Evolutionary conservation across 768 basidiomycete species (phyloP).

Genomic region (Aureoboletus auriporus): DNA sequence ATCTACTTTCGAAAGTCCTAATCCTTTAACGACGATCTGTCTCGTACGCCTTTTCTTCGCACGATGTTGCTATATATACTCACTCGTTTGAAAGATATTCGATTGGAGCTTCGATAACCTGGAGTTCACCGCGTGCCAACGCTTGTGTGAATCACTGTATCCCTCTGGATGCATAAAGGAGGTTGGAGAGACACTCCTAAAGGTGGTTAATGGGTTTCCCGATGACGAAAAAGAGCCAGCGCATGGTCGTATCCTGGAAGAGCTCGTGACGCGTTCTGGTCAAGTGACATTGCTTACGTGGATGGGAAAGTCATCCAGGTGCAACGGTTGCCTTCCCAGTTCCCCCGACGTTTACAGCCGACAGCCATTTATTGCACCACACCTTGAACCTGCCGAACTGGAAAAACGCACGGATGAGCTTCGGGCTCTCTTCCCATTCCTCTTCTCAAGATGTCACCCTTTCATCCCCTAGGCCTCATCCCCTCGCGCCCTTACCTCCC

Average conservation of each 20-base stretch:
- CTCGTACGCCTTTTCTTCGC: not conserved
- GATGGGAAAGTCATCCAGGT: not conserved
- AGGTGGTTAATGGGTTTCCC: not conserved
- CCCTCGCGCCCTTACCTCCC: too few relatives aligned
- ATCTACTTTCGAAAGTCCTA: not conserved
- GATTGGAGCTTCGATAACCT: not conserved
- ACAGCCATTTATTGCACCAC: not conserved
- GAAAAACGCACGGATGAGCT: not conserved
- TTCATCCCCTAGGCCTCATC: too few relatives aligned
- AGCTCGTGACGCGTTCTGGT: not conserved
- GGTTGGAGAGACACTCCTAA: not conserved
- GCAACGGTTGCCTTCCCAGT: slow-evolving; percentile 4
- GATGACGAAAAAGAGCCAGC: not conserved
- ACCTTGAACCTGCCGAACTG: not conserved
- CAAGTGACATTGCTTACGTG: not conserved
- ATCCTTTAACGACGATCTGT: not conserved
- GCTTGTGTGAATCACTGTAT: not conserved
- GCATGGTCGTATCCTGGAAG: not conserved
- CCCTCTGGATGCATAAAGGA: not conserved
- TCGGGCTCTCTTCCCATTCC: not conserved
- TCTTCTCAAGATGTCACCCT: too few relatives aligned
- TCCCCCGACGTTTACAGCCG: not conserved
- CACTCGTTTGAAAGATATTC: not conserved
- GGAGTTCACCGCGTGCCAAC: not conserved
- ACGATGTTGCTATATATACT: not conserved